Evolutionary conservation across 1,139 yeast genomes (phyloP), one percentile per base, ranked within the genome.

Genomic region (Hanseniaspora gamundiae): DNA sequence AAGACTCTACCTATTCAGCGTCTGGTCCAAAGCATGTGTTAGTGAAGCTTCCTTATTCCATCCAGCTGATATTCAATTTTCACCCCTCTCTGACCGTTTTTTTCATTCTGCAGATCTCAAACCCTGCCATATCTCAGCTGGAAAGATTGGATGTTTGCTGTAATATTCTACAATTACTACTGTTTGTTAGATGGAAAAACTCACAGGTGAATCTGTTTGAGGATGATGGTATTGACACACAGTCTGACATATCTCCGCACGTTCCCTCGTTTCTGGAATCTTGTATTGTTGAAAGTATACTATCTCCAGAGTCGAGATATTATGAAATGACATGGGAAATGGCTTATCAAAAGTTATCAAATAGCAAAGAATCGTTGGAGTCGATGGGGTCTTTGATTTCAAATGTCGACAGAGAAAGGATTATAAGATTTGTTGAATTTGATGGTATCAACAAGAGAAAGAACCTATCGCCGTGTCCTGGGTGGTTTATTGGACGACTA

Each of bases 261-360:
- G 77, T 88, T 22, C 96, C 97, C 1, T 81, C 95, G 2, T 81
- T 88, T 57, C 70, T 91, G 46, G 97, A 88, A 58, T 71, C 88
- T 5, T 88, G 94, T 6, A 69, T 88, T 35, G 68, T 76, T 0
- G 78, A 83, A 51, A 88, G 88, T 0, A 73, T 88, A 21, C 68
- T 85, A 41, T 71, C 88, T 1, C 95, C 95, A 0, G 94, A 84
- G 55, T 77, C 91, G 40, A 69, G 98, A 50, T 61, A 69, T 26
- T 86, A 75, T 58, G 64, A 60, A 40, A 46, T 50, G 38, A 41
- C 55, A 4, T 60, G 63, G 64, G 51, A 48, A 39, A 28, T 42
- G 6, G 56, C 60, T 5, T 49, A 53, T 41, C 39, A 47, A 10
- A 48, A 43, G n/a, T 44, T 59, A 16, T 39, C 38, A 22, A 45